A percentile compares a stretch with the other conserved stretches of the same genome.
Conservation (phyloP, 441 rosid genomes). For the Pelargonium australe region DNA sequence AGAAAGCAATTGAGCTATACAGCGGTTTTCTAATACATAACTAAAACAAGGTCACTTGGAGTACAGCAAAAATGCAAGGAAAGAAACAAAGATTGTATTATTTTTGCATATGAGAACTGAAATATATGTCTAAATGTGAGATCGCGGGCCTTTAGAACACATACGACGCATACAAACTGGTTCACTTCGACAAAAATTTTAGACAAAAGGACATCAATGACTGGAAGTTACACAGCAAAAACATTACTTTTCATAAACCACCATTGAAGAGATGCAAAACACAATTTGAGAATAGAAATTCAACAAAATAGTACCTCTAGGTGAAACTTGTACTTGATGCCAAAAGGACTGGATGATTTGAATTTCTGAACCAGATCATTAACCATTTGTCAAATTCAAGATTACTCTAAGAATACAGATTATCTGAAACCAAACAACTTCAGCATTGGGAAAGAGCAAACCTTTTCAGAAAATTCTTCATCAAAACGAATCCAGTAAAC, state of each 20-base stretch:
- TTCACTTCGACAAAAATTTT: no score
- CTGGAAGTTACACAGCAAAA: neutral
- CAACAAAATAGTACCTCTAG: slow-evolving; percentile 52
- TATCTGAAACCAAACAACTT: neutral
- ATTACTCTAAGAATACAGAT: slow-evolving; percentile 1
- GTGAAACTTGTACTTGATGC: slow-evolving; percentile 84
- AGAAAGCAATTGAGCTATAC: neutral
- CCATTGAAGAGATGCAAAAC: neutral
- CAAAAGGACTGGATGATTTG: slow-evolving; percentile 67
- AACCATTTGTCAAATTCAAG: slow-evolving; percentile 18
- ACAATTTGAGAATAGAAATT: neutral
- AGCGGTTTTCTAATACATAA: no score
- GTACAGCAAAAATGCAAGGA: no score
- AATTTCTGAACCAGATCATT: slow-evolving; percentile 56
- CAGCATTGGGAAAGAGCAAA: slow-evolving; percentile 17
- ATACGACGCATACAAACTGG: no score
- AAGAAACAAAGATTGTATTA: no score
- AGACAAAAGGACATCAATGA: no score
- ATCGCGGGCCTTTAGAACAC: no score
- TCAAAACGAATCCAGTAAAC: slow-evolving; percentile 87
- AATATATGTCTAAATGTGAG: no score
- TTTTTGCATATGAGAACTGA: no score
- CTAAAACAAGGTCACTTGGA: no score
- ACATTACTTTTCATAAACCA: neutral
- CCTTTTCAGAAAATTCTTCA: slow-evolving; percentile 76